Base-by-base conservation (phyloP, 1,284 basidiomycete genomes). In the Wallemia hederae region DNA sequence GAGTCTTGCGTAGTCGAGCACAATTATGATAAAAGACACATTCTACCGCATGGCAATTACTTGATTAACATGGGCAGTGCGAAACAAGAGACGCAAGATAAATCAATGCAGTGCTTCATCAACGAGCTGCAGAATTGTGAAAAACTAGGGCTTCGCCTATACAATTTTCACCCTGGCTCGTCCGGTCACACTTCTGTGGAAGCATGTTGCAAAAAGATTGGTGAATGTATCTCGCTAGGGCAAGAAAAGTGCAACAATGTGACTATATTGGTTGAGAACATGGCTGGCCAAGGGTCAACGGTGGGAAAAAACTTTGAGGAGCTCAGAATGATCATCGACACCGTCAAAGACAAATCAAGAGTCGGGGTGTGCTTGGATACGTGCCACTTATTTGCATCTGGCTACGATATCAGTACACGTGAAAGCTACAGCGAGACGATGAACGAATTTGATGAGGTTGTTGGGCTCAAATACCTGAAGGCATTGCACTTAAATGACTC, bases 401-500 rank as follows among this genome's bases (percentile, higher is more conserved):
- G 85, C 0, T 88, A 89, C 67, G 84, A 89, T 67, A 77, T 90
- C 33, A 75, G 82, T 22, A 82, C 81, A 0, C 73, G 74, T 63
- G 74, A 75, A 63, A 76, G 75, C 11, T 83, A 81, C 79, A 11
- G 49, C 49, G n/a, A 64, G 9, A 72, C 69, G 24, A 69, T 84
- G 69, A 63, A 71, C 11, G 71, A 77, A 60, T 86, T 90, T 65
- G 79, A 84, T 55, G 66, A 73, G 22, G 72, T 78, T 59, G 74
- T 91, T 3, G 85, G 87, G 0, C 67, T 83, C 28, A 69, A 75
- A 15, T 87, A 84, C 66, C 77, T 90, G 17, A 76, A 78, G 2
- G 85, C 80, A 0, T 81, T 89, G 75, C 87, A 91, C 68, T 68
- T 89, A 60, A 91, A 91, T 69, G 86, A 89, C 68, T 85, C 82